phyloP scores from a whole-genome alignment of 2,329 filamentous ascomycete genomes.

The Penicillium sp. region DNA sequence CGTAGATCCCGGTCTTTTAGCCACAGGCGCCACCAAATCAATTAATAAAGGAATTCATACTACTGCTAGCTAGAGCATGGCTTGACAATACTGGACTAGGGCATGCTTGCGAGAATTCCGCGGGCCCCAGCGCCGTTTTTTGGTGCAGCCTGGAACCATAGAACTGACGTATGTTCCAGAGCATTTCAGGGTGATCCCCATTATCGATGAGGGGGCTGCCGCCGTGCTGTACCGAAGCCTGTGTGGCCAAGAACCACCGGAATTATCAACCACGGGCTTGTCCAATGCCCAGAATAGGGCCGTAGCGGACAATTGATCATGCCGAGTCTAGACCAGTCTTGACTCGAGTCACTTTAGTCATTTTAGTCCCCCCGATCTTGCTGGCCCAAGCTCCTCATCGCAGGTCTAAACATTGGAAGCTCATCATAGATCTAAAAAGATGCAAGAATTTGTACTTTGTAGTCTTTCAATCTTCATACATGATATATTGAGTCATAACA shows the following conservation, averaged over 20 bases:
- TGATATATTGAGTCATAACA: slow-evolving; percentile 31
- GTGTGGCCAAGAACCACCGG: not conserved
- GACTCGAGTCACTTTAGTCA: not conserved
- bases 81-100: not conserved
- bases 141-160: not conserved
- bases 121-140: not conserved
- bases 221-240: not conserved
- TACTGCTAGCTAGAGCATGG: not conserved
- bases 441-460: slow-evolving; percentile 13
- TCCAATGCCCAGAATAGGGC: not conserved
- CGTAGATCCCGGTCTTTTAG: slow-evolving; percentile 20
- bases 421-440: not conserved
- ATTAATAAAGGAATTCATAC: not conserved
- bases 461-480: slow-evolving; percentile 22
- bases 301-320: not conserved
- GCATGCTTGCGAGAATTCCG: slow-evolving; percentile 1
- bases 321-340: not conserved
- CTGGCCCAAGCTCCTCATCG: slow-evolving; percentile 2
- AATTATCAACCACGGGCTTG: not conserved
- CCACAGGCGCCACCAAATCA: slow-evolving; percentile 7
- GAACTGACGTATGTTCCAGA: not conserved
- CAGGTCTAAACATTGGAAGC: not conserved
- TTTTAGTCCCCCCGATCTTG: not conserved
- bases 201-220: not conserved
- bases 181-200: not conserved